Conservation (phyloP, 148 eudicot genomes). For the Agrostemma githago region DNA sequence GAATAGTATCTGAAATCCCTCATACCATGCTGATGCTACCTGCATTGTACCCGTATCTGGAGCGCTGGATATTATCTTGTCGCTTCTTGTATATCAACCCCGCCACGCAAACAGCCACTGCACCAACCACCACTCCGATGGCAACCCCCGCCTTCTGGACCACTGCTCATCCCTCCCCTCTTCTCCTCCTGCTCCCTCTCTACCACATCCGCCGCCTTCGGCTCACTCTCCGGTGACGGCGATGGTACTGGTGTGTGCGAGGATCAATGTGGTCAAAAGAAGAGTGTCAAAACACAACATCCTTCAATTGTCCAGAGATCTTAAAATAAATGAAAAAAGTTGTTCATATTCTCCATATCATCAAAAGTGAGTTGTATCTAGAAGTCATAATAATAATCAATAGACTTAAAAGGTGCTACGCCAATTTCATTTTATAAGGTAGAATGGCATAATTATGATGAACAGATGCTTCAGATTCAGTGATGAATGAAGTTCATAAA, state of each 20-base stretch:
- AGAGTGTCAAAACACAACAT: neutral
- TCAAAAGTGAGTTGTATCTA: too few species aligned
- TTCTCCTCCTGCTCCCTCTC: neutral
- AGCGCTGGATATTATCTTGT: constrained; percentile 35
- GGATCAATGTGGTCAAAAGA: neutral
- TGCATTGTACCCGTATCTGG: constrained; percentile 38
- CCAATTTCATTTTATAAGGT: neutral
- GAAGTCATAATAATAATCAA: neutral
- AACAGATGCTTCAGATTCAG: neutral
- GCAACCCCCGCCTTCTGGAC: constrained; percentile 40
- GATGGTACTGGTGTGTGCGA: neutral
- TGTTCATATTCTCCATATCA: neutral
- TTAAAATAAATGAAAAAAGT: neutral
- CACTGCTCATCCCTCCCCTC: constrained; percentile 29
- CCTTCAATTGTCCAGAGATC: neutral
- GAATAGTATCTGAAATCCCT: neutral
- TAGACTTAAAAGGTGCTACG: neutral
- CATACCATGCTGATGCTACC: constrained; percentile 24
- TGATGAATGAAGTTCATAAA: neutral
- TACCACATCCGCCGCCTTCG: neutral
- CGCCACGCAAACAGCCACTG: constrained; percentile 26
- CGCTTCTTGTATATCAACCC: constrained; percentile 39
- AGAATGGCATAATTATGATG: neutral
- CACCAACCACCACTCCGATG: constrained; percentile 33
- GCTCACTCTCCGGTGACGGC: neutral